These are phyloP conservation scores for Gossypium rotundifolium DNA, from an alignment of 345 rosid genomes.

Conservation along the genomic window DNA sequence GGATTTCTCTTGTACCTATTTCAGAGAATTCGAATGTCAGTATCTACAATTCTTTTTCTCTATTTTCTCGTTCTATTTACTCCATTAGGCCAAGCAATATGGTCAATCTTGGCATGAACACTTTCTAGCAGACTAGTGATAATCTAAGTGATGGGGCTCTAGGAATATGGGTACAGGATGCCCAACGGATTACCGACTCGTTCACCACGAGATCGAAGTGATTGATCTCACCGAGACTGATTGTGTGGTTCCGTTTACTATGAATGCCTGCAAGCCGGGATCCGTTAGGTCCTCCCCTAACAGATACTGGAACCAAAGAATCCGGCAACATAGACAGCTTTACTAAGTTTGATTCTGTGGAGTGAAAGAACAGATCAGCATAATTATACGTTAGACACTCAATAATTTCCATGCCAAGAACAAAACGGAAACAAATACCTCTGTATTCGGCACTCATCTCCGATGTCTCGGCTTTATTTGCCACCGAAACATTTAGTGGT, in stretches of 20 bases:
- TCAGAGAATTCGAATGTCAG: neutral
- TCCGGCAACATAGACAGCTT: slow-evolving; percentile 31
- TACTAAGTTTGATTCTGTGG: slow-evolving; percentile 31
- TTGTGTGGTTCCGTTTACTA: slow-evolving; percentile 61
- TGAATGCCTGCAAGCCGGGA: slow-evolving; percentile 45
- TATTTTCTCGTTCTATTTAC: neutral
- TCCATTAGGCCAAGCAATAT: neutral
- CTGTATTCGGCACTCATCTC: slow-evolving; percentile 20
- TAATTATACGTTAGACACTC: neutral
- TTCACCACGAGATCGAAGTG: slow-evolving; percentile 51
- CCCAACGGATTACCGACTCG: slow-evolving; percentile 75
- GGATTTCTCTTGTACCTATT: too few species aligned
- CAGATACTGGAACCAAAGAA: slow-evolving; percentile 22
- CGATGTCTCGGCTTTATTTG: slow-evolving; percentile 6
- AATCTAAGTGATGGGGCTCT: slow-evolving; percentile 61
- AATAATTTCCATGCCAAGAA: neutral
- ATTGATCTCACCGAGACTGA: slow-evolving; percentile 60
- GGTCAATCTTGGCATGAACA: neutral
- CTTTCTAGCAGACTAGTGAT: slow-evolving; percentile 66
- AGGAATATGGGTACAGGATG: slow-evolving; percentile 70
- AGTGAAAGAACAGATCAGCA: neutral
- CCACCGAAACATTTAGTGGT: slow-evolving; percentile 21
- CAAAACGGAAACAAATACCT: slow-evolving; percentile 31
- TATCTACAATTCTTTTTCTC: neutral
- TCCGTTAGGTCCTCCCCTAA: slow-evolving; percentile 31